Conservation (phyloP, 2,329 filamentous ascomycete genomes). For the Sarocladium strictum region DNA sequence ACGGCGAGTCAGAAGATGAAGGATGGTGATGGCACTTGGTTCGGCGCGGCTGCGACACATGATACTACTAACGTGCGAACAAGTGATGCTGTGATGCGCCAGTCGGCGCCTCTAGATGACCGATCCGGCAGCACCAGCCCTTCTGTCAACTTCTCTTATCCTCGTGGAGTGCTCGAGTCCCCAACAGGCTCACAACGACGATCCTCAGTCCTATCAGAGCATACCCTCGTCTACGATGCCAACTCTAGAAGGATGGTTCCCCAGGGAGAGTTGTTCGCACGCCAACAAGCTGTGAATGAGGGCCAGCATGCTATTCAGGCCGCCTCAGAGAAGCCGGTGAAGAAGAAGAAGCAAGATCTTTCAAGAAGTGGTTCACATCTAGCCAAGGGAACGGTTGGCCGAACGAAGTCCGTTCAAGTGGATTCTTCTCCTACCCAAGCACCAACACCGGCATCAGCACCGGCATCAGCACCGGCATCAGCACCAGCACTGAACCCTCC, state of each 20-base stretch:
- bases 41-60: constrained; percentile 37
- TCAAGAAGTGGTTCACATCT: constrained; percentile 39
- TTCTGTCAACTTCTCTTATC: constrained; percentile 56
- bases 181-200: constrained; percentile 15
- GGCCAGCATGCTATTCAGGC: constrained; percentile 36
- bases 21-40: constrained; percentile 38
- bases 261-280: constrained; percentile 30
- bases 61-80: constrained; percentile 39
- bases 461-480: constrained; percentile 12
- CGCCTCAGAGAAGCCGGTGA: constrained; percentile 32
- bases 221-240: constrained; percentile 55
- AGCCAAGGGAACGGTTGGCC: constrained; percentile 47
- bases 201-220: constrained; percentile 23
- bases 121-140: constrained; percentile 42
- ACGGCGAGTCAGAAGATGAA: constrained; percentile 48
- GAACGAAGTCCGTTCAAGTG: constrained; percentile 24
- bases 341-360: constrained; percentile 31
- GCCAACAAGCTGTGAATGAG: constrained; percentile 35
- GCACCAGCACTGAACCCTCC: neutral
- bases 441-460: constrained; percentile 38
- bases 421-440: constrained; percentile 20
- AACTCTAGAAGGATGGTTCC: constrained; percentile 60
- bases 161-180: constrained; percentile 38
- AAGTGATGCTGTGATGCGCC: constrained; percentile 34
- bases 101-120: constrained; percentile 23